Percentiles rank a stretch among this genome's conserved stretches.
Conservation (phyloP, 805 yeast genomes). For the Teunomyces kruisii region DNA sequence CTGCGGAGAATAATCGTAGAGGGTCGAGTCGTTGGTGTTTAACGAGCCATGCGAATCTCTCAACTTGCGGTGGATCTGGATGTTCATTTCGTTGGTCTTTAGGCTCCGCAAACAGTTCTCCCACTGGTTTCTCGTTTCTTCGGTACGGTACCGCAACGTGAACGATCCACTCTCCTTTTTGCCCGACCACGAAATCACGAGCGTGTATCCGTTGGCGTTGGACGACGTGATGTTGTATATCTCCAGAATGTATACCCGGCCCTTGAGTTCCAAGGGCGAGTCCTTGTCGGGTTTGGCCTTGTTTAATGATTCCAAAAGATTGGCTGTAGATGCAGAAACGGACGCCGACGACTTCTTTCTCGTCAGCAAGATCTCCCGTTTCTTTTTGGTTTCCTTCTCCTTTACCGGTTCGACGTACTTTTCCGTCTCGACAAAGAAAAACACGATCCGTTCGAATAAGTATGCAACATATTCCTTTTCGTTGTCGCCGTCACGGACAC, state of each 20-base stretch:
- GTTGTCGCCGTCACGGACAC: slow-evolving; percentile 63
- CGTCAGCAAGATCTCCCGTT: slow-evolving; percentile 42
- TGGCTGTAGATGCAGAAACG: slow-evolving; percentile 35
- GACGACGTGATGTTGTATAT: slow-evolving; percentile 42
- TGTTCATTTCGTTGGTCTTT: slow-evolving; percentile 42
- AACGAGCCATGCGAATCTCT: slow-evolving; percentile 34
- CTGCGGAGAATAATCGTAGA: slow-evolving; percentile 18
- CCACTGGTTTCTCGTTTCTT: slow-evolving; percentile 85
- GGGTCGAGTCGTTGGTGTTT: slow-evolving; percentile 22
- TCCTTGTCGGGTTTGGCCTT: slow-evolving; percentile 24
- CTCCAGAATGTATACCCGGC: slow-evolving; percentile 77
- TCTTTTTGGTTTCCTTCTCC: slow-evolving; percentile 29
- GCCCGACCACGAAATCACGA: slow-evolving; percentile 80
- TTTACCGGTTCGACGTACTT: slow-evolving; percentile 14
- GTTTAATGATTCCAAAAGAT: slow-evolving; percentile 35
- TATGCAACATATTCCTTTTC: slow-evolving; percentile 90
- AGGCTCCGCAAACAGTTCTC: slow-evolving; percentile 58
- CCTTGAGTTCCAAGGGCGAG: slow-evolving; percentile 58
- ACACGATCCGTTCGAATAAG: slow-evolving; percentile 68
- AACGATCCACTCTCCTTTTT: slow-evolving; percentile 84
- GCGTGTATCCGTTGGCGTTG: slow-evolving; percentile 49
- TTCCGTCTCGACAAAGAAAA: slow-evolving; percentile 41
- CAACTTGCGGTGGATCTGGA: slow-evolving; percentile 34
- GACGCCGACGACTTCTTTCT: slow-evolving; percentile 47
- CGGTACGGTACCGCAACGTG: slow-evolving; percentile 76